Evolutionary conservation across 306 rosid species (phyloP), one percentile per base, ranked within the genome.

Genomic region (Hippophae gyantsensis): DNA sequence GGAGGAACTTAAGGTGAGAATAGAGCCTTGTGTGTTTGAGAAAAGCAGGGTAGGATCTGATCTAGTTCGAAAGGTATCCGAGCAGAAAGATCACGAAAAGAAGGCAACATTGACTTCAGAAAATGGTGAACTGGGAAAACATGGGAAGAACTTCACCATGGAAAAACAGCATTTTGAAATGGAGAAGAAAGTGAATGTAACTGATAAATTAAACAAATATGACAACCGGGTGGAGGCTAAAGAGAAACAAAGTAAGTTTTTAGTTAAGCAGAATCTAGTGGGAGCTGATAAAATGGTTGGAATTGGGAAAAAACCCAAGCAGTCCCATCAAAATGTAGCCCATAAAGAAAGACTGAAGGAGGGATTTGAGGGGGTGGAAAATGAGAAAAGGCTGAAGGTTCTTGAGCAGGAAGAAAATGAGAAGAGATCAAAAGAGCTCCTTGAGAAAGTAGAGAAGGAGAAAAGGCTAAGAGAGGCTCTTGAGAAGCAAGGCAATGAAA

Each of bases 391-490:
- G 60, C 55, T 62, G 12, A 76, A 69, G 12, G 74, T 54, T 52
- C 65, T 42, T 60, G 63, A 27, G 40, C 67, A 70, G 58, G 63
- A 73, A 67, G 82, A 63, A 66, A 70, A 60, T 48, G 65, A 69
- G 61, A 32, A 32, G 5, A 76, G 56, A 57, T 65, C 51, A 65
- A 60, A 32, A 52, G 69, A 68, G 66, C 64, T 64, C 56, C 67
- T 71, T 57, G 79, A 65, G 72, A 69, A 42, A 75, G 77, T 60
- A 61, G 79, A 72, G 61, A 78, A 56, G 63, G 82, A 62, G 70
- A 79, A 58, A 56, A 57, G 75, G 64, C 69, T 47, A 14, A 27
- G 63, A 58, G 68, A 61, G 61, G 79, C 69, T 61, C 64, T 73
- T 62, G 74, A 68, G 66, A 65, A 50, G 62, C 71, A 77, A 48